These are phyloP conservation scores for Scenedesmus sp. DNA, from an alignment of 163 green algal species.

Conservation along the genomic window DNA sequence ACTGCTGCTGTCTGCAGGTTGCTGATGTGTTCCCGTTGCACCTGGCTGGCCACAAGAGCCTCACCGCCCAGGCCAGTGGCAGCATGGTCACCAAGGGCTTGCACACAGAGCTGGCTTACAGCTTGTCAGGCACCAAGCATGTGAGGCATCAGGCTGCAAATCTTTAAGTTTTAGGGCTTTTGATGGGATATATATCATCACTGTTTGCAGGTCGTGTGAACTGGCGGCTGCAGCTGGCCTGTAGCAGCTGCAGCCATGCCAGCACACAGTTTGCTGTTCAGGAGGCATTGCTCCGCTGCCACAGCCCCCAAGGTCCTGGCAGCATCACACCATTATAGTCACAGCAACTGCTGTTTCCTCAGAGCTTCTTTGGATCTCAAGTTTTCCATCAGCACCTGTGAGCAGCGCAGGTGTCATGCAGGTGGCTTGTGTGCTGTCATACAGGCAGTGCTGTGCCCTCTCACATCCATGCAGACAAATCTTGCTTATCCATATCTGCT, in stretches of 20 bases:
- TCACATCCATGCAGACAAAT: too few relatives aligned
- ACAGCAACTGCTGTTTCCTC: too few relatives aligned
- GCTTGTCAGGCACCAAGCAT: conserved; percentile 74
- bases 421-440: too few relatives aligned
- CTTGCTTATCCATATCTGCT: neutral
- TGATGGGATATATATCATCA: neutral
- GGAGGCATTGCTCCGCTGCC: too few relatives aligned
- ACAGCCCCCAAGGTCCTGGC: too few relatives aligned
- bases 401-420: neutral
- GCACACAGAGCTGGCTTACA: conserved; percentile 79
- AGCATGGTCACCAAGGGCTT: conserved; percentile 61
- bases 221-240: too few relatives aligned
- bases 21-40: conserved; percentile 49
- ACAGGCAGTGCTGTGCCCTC: too few relatives aligned
- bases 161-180: neutral
- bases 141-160: conserved; percentile 49
- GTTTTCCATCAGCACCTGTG: too few relatives aligned
- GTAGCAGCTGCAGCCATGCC: too few relatives aligned
- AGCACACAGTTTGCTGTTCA: too few relatives aligned
- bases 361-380: too few relatives aligned
- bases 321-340: too few relatives aligned
- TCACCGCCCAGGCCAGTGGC: conserved; percentile 48
- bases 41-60: conserved; percentile 60
- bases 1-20: conserved; percentile 28
- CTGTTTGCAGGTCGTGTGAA: neutral